phyloP scores from a whole-genome alignment of 2,329 filamentous ascomycete genomes.

The Albophoma yamanashiensis region DNA sequence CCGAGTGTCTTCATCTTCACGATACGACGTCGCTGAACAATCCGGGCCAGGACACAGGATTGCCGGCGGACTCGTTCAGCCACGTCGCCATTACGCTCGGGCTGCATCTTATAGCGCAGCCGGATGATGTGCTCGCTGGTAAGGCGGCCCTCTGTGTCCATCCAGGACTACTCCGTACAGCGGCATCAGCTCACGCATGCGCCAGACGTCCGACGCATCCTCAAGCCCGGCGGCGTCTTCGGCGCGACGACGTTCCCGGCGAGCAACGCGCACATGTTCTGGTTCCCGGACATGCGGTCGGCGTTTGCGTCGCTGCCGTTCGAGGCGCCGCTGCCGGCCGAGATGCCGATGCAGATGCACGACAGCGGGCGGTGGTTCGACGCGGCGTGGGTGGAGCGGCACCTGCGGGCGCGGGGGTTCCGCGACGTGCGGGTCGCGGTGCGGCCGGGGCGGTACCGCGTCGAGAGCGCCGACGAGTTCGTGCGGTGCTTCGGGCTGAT shows the following conservation, averaged over 20 bases:
- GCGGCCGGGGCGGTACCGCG: conserved; percentile 13
- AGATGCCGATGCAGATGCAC: conserved; percentile 27
- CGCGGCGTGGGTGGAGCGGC: conserved; percentile 23
- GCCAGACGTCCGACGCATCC: conserved; percentile 24
- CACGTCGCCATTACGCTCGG: conserved; percentile 36
- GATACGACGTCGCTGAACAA: background rate
- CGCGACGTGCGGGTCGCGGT: conserved; percentile 24
- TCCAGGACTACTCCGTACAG: background rate
- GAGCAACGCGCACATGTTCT: conserved; percentile 18
- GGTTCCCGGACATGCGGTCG: conserved; percentile 24
- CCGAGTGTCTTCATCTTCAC: background rate
- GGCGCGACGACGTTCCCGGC: conserved; percentile 26
- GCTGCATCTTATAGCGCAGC: conserved; percentile 33
- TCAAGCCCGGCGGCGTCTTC: conserved; percentile 27
- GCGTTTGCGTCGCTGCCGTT: conserved; percentile 31
- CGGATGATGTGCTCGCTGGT: conserved; percentile 20
- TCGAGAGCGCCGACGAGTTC: conserved; percentile 25
- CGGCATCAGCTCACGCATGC: background rate
- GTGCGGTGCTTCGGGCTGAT: conserved; percentile 24
- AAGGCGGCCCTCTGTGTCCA: background rate
- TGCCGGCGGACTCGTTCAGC: conserved; percentile 27
- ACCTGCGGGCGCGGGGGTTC: conserved; percentile 25
- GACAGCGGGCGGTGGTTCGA: conserved; percentile 27
- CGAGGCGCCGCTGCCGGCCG: conserved; percentile 21
- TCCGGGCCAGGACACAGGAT: conserved; percentile 22